Base-by-base conservation (phyloP, 2,329 filamentous ascomycete genomes). In the Coccinonectria pachysandricola region DNA sequence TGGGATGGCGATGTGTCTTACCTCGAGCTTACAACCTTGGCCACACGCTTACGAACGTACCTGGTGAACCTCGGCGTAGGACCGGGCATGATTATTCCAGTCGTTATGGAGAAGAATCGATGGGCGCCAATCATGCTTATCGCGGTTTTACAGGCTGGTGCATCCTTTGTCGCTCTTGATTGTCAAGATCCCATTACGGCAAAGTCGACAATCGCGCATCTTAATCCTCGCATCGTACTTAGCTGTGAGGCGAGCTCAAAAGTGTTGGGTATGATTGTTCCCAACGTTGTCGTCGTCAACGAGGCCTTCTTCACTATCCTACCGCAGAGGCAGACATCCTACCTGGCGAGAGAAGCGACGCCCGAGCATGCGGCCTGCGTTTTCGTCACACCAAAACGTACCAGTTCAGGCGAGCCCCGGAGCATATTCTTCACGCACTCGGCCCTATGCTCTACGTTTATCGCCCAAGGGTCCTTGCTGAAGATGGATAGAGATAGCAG, bases 121-220 rank as follows among this genome's bases (percentile, higher is more conserved):
- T 68, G 79, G 48, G 64, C 81, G 0, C 78, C 84, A 24, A 57
- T 84, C 19, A 67, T 75, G 6, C 76, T 87, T 34, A 60, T 87
- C 12, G 78, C 79, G 0, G 64, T 77, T 2, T 55, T 84, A 21
- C 79, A 81, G 40, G 54, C 65, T 4, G 66, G 66, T 8, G 65
- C 59, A 2, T 57, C 57, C n/a, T 60, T 71, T 20, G 62, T 67
- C 0, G 59, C 65, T 1, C 50, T 71, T 15, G 66, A 70, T 21
- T 53, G 51, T 3, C 56, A 62, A 10, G 58, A 66, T 13, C 48
- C 55, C 12, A 42, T 49, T 25, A 53, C 58, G 15, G 57, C 60
- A 12, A 52, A 56, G 16, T 54, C 55, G 6, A 56, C 63, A 3
- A 56, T 65, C 16, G 53, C 57, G 19, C 50, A 58, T 9, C 53